Base-by-base conservation (phyloP, 192 early-diverging fungal genomes). In the Umbelopsis ramanniana region DNA sequence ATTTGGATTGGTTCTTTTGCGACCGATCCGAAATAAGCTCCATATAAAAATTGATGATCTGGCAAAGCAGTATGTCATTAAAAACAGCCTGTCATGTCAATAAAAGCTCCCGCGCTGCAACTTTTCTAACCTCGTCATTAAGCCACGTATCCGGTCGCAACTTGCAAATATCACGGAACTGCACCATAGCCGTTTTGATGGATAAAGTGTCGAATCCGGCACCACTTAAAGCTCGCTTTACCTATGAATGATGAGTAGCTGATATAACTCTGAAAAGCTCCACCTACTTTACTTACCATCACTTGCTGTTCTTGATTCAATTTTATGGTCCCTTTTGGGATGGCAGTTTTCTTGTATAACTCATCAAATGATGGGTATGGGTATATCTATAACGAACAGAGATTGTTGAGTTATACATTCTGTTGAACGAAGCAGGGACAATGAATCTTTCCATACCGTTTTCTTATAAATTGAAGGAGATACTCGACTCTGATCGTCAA, bases 41-140 rank as follows among this genome's bases (percentile, higher is more conserved):
- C 70, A 92, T 88, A 78, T 97, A 98, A 80, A 93, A 95, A 76
- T 98, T 97, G 79, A 98, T 97, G 22, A 91, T 80, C 80, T 90
- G 57, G 6, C 17, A 33, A 11, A 46, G 19, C 0, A 52, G 38
- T 12, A 21, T 23, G 23, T 67, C 23, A 38, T 50, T 46, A 77
- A 52, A 71, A 57, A 24, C 21, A 33, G 6, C 26, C 24, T 2
- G 33, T n/a, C n/a, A 17, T 23, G 29, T 29, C 29, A 29, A 29
- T 29, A 29, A 29, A 0, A 52, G 3, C 15, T 29, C 12, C 6
- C 11, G 6, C 40, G 3, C 7, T 57, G 11, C 46, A 72, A 47
- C 15, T n/a, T 12, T 12, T 15, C 74, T 15, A 40, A 95, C 96
- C 74, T 97, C 95, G 77, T 98, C 97, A 77, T 98, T 97, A 9